These are phyloP conservation scores for Lindgomyces ingoldianus DNA, from an alignment of 495 filamentous ascomycete genomes.

Conservation along the genomic window DNA sequence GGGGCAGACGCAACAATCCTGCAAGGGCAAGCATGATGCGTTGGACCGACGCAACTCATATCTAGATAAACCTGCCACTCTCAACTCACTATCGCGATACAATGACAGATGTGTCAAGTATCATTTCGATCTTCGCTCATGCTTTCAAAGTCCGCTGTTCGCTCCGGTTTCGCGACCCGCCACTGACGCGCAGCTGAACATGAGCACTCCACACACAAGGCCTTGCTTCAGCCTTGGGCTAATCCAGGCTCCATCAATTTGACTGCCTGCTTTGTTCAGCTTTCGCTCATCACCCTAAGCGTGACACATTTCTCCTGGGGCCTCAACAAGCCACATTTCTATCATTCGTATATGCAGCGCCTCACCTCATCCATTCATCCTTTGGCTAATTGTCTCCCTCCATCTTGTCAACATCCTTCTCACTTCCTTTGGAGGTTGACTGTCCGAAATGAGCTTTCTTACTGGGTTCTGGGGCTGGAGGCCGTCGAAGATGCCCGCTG, in stretches of 20 bases:
- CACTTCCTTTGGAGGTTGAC: neutral
- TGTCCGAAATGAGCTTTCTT: slow-evolving; percentile 18
- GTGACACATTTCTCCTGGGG: neutral
- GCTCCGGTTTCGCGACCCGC: neutral
- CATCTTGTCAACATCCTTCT: neutral
- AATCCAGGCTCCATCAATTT: neutral
- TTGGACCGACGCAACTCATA: neutral
- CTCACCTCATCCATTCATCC: neutral
- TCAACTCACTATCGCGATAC: no score
- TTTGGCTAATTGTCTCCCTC: neutral
- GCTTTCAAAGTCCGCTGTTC: neutral
- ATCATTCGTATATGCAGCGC: neutral
- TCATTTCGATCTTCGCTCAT: neutral
- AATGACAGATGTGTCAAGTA: neutral
- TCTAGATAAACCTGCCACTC: neutral
- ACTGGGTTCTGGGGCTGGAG: slow-evolving; percentile 15
- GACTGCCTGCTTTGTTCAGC: neutral
- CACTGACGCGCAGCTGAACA: slow-evolving; percentile 1
- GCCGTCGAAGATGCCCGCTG: slow-evolving; percentile 15
- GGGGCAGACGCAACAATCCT: neutral
- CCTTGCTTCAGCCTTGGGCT: slow-evolving; percentile 20
- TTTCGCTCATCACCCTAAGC: neutral
- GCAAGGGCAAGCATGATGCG: neutral
- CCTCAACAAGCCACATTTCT: neutral
- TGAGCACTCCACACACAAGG: slow-evolving; percentile 3